Base-by-base conservation (phyloP, 2,329 filamentous ascomycete species). In the Monosporascus sp. region DNA sequence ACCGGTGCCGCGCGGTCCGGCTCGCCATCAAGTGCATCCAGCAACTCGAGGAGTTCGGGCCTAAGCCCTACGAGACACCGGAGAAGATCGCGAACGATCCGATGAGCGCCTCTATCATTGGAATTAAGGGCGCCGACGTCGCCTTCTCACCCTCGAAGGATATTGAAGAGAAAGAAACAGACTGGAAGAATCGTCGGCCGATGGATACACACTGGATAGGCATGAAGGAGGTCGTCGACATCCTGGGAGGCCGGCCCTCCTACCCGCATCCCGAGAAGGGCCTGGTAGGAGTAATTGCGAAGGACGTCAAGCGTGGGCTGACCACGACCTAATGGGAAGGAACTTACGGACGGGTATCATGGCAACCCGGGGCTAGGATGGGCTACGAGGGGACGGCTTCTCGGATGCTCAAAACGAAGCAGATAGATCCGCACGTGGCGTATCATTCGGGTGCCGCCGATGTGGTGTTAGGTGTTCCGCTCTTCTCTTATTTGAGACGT, bases 21-120 rank as follows among this genome's bases (percentile, higher is more conserved):
- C 86, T 99, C 65, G 91, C 92, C 9, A 94, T 97, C 72, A 93
- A 92, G 74, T 96, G 91, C 69, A 88, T 97, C 68, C 86, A 96
- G 75, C 91, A 96, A 68, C 78, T 99, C 4, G 94, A 99, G 73
- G 72, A 74, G 22, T 96, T 86, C 65, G 85, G 85, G 7, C 84
- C 83, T 49, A 83, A 84, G 62, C 78, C 80, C 37, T 80, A 81
- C 55, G 77, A 80, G 16, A 56, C 49, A n/a, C 55, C 62, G 1
- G 76, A 84, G 40, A 83, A 86, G 56, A 88, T 96, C 58, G 83
- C 85, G 57, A 79, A 82, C 27, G 89, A 97, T 66, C 82, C 86
- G 5, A 75, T 86, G 69, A 91, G 87, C 51, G 80, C 87, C 3
- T 78, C 85, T 0, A 91, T 99, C 40, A 97, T 99, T 65, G 94